A percentile compares a stretch with the other conserved stretches of the same genome.
phyloP scores from a whole-genome alignment of 805 yeast species.

The Candida succiphila region DNA sequence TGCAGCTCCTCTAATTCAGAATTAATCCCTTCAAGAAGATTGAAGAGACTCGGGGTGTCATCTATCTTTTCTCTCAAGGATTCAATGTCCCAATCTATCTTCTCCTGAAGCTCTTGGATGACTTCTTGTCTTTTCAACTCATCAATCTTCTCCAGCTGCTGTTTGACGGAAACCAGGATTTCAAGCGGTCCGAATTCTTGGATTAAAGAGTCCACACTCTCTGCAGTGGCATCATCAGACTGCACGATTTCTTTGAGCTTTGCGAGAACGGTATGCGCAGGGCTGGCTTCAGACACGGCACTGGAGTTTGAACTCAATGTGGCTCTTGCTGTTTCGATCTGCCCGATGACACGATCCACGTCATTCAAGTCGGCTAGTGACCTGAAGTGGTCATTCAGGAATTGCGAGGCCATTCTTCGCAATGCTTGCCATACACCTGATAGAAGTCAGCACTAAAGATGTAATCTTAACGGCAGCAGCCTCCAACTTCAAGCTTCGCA shows the following conservation, averaged over 20 bases:
- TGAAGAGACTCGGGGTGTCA: background rate
- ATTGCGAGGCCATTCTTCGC: conserved; percentile 14
- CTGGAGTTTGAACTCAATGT: no score
- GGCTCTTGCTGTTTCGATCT: conserved; percentile 14
- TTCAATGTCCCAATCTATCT: no score
- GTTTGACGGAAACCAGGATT: conserved; percentile 7
- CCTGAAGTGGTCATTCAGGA: conserved; percentile 25
- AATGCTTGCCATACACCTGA: no score
- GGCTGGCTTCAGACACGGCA: no score
- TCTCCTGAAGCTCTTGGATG: no score
- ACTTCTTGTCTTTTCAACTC: no score
- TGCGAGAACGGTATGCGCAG: no score
- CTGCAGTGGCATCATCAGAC: conserved; percentile 1
- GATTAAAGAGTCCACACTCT: conserved; percentile 6
- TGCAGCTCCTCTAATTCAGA: background rate
- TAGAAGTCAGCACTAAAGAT: no score
- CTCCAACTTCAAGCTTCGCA: no score
- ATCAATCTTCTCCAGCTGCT: conserved; percentile 8
- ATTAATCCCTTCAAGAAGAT: background rate
- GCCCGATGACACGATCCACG: conserved; percentile 18
- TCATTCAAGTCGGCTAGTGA: conserved; percentile 24
- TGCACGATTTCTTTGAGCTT: no score
- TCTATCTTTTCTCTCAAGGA: no score
- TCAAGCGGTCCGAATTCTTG: conserved; percentile 10
- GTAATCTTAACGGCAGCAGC: no score